Evolutionary conservation across 352 stramenopile genomes (phyloP).

Genomic region (Phytophthora foliorum): DNA sequence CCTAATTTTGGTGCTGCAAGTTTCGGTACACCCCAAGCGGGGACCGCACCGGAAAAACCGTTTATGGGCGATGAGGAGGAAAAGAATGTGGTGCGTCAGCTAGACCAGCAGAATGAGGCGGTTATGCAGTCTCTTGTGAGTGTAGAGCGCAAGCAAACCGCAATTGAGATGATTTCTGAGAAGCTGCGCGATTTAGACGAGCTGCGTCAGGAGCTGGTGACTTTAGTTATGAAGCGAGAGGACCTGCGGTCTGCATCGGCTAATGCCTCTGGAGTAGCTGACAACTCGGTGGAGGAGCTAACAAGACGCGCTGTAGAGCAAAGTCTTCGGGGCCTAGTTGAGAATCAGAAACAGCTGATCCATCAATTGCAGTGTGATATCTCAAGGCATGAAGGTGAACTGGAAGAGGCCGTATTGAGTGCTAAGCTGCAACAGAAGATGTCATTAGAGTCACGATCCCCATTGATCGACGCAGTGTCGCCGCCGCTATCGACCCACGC

Average conservation of each 20-base stretch:
- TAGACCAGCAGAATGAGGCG: conserved; percentile 69
- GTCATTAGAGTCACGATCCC: conserved; percentile 39
- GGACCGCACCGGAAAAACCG: conserved; percentile 35
- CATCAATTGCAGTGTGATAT: conserved; percentile 68
- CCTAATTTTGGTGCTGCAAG: conserved; percentile 27
- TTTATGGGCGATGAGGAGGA: conserved; percentile 77
- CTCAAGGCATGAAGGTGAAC: conserved; percentile 53
- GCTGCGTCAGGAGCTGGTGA: conserved; percentile 74
- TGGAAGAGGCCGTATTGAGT: conserved; percentile 54
- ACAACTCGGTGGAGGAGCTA: conserved; percentile 42
- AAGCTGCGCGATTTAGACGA: conserved; percentile 80
- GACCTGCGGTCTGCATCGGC: conserved; percentile 45
- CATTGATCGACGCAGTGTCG: conserved; percentile 31
- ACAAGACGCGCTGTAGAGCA: conserved; percentile 52
- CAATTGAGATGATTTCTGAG: conserved; percentile 68
- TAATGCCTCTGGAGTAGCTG: conserved; percentile 10
- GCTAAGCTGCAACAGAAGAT: conserved; percentile 45
- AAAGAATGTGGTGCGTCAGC: conserved; percentile 50
- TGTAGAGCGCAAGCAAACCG: conserved; percentile 73
- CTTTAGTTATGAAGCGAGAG: conserved; percentile 76
- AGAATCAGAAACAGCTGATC: conserved; percentile 64
- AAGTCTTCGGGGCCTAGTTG: conserved; percentile 63
- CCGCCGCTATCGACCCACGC: conserved; percentile 10
- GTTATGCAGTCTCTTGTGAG: conserved; percentile 48
- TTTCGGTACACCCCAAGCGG: conserved; percentile 18